Base-by-base conservation (phyloP, 768 basidiomycete species). In the Austroboletus festivus region DNA sequence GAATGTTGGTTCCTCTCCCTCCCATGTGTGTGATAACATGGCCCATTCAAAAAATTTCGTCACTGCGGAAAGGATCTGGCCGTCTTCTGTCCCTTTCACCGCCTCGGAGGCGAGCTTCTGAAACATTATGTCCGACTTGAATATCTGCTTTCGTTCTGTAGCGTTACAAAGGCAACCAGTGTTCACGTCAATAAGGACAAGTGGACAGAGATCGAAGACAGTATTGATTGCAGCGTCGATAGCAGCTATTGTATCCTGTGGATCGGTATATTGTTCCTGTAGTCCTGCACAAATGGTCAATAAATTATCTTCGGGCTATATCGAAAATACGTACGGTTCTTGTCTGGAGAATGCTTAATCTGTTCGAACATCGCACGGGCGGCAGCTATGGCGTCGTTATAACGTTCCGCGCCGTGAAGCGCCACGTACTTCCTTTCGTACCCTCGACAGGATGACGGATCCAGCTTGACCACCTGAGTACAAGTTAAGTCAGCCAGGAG, bases 311-410 rank as follows among this genome's bases (percentile, higher is more conserved):
- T 28, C 28, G 12, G 28, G 12, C 7, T 28, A 28, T 12, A 28
- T 20, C 9, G 9, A 2, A 16, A 13, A 16, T 28, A 26, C 39
- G 8, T 42, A 49, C 47, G 16, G 20, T 18, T 30, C 26, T 49
- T 46, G 2, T 49, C 35, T 5, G 40, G 2, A n/a, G 47, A 46
- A n/a, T 46, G 46, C 37, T 43, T 41, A 7, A 50, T 24, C 5
- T 35, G 9, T 2, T 33, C 35, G 21, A 52, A n/a, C 43, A 52
- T 52, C 15, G 1, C 13, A 15, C 15, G 5, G 33, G 30, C 16
- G 1, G 42, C 39, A 20, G 30, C 15, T 9, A 5, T 23, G 1
- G 51, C 51, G 37, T 45, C 43, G 3, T 3, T 19, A 26, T 45
- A 48, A 13, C 44, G 31, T 33, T 33, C 15, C 12, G 31, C 31